Base-by-base conservation (phyloP, 2,329 filamentous ascomycete genomes). In the Ophiostoma ips region DNA sequence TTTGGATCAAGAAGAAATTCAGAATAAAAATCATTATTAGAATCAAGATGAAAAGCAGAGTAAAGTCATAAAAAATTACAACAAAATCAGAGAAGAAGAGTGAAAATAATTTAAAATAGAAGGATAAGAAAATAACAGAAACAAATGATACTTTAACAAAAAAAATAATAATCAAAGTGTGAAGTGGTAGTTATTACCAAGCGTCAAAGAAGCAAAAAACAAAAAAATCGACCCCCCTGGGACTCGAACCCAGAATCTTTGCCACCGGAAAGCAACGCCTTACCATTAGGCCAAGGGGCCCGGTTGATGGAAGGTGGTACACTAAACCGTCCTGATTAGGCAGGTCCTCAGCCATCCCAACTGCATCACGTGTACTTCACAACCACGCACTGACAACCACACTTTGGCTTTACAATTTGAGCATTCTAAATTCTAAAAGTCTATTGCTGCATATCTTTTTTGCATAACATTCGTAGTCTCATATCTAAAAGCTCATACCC, bases 201-300 rank as follows among this genome's bases (percentile, higher is more conserved):
- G 24, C 8, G 5, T 28, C 8, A 4, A 28, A 28, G 10, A 36
- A 30, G 28, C 19, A 37, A 44, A 44, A 31, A 15, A 13, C 28
- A 45, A 31, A 45, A 45, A 45, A 21, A 34, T 37, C 43, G 43
- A 45, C 43, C 43, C 43, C 43, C 43, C 43, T 45, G 43, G 43
- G 43, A 45, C 43, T 45, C 43, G 43, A 45, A 45, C 43, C 43
- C 43, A 45, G 43, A 40, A 43, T 43, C 28, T 49, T 24, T 43
- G 30, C 30, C 24, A 41, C 16, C 35, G 36, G 43, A 45, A 45
- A 45, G 43, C 43, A 45, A 45, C 43, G 30, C 43, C 43, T 45
- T 45, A 45, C 43, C 43, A 45, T 45, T 45, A 45, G 43, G 43
- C 43, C 43, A 45, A 45, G 43, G 43, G 43, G 43, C 43, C 43